Conservation (phyloP, 345 rosid genomes). For the Viola odorata region DNA sequence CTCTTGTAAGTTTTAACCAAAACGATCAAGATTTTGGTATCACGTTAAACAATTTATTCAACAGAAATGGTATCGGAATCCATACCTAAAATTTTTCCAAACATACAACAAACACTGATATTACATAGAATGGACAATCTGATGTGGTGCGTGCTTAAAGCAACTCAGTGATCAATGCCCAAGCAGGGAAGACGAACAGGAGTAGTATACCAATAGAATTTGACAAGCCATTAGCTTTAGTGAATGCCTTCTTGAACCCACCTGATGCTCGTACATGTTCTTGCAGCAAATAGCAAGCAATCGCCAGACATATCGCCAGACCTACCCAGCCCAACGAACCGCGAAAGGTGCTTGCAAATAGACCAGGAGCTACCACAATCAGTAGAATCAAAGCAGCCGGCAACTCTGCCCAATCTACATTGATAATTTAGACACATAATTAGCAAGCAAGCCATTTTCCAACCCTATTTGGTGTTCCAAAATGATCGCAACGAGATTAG, state of each 20-base stretch:
- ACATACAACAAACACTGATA: too few relatives aligned
- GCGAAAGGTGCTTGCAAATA: constrained; percentile 51
- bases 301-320: constrained; percentile 49
- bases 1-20: too few relatives aligned
- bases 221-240: constrained; percentile 65
- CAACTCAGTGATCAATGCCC: constrained; percentile 41
- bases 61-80: too few relatives aligned
- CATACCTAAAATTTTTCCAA: too few relatives aligned
- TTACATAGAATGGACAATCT: too few relatives aligned
- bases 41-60: too few relatives aligned
- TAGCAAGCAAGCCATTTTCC: too few relatives aligned
- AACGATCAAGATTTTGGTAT: too few relatives aligned
- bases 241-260: constrained; percentile 75
- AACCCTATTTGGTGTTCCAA: too few relatives aligned
- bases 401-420: constrained; percentile 73
- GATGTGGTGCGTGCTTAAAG: constrained; percentile 13
- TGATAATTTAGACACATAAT: not conserved
- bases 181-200: constrained; percentile 69
- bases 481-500: too few relatives aligned
- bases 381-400: constrained; percentile 63
- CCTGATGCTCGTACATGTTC: constrained; percentile 87
- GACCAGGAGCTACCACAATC: constrained; percentile 62
- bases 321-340: constrained; percentile 44
- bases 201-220: constrained; percentile 64
- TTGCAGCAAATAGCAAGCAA: constrained; percentile 79